Evolutionary conservation across 306 rosid species (phyloP).

Genomic region (Alnus rubra): DNA sequence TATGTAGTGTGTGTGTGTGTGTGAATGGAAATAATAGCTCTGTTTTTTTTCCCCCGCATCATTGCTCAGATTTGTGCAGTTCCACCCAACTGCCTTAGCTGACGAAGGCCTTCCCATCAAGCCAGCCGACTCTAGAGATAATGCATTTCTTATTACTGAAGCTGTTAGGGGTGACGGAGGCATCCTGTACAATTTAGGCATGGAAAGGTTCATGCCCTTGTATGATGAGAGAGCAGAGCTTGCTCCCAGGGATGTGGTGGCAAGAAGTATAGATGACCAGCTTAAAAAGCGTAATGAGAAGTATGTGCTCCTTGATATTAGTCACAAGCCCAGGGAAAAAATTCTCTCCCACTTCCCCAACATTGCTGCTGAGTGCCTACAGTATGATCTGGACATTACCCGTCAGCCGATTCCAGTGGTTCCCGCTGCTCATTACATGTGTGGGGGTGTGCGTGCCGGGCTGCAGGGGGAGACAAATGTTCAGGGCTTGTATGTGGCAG

Average conservation of each 20-base stretch:
- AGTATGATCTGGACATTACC: slow-evolving; percentile 80
- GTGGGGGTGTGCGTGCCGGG: slow-evolving; percentile 94
- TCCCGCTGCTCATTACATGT: slow-evolving; percentile 98
- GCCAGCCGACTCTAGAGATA: slow-evolving; percentile 59
- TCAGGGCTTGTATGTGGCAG: slow-evolving; percentile 77
- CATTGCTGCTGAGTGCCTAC: slow-evolving; percentile 76
- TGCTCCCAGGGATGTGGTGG: slow-evolving; percentile 96
- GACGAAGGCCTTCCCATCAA: slow-evolving; percentile 85
- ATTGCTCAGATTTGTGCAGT: slow-evolving; percentile 79
- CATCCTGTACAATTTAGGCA: slow-evolving; percentile 72
- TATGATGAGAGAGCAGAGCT: slow-evolving; percentile 96
- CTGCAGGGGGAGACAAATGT: slow-evolving; percentile 92
- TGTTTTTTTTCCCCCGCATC: slow-evolving; percentile 7
- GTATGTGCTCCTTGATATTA: slow-evolving; percentile 82
- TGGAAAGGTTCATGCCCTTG: slow-evolving; percentile 92
- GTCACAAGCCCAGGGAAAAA: slow-evolving; percentile 74
- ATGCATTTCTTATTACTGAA: slow-evolving; percentile 86
- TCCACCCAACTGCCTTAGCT: slow-evolving; percentile 94
- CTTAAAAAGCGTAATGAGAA: slow-evolving; percentile 78
- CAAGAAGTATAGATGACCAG: slow-evolving; percentile 94
- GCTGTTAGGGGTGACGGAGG: slow-evolving; percentile 95
- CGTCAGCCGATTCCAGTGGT: slow-evolving; percentile 77
- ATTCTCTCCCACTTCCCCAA: slow-evolving; percentile 81
- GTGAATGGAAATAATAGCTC: slow-evolving; percentile 5
- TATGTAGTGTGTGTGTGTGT: neutral